Evolutionary conservation across 306 rosid species (phyloP), one percentile per base, ranked within the genome.

Genomic region (Trifolium repens): DNA sequence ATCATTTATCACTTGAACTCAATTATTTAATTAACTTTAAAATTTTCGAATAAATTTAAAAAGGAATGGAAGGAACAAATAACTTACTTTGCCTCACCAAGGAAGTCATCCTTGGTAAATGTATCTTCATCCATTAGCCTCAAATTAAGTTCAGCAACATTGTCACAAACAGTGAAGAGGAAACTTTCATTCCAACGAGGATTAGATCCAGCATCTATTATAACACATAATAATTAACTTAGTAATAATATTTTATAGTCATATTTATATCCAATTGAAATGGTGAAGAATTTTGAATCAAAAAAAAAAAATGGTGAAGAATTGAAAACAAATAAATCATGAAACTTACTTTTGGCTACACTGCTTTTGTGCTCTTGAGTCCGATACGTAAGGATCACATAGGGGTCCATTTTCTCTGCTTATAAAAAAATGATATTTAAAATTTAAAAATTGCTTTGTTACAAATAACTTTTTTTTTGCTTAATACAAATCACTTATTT

Each of bases 151-250:
- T 85, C 82, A 46, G 84, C 61, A 32, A 16, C 77, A 50, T n/a
- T 58, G 42, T 71, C 85, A 57, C 37, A 60, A 73, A 85, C 66
- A 5, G 84, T 85, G 78, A 85, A 85, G 43, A 78, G 79, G 50
- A 85, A 85, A 47, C 76, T 85, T 57, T 85, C 84, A 67, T 85
- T 78, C 84, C 88, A 85, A 39, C 26, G 19, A 5, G 88, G 79
- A 15, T 81, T 63, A 15, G 81, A 78, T 52, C 88, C 88, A 66
- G 67, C 79, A 65, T 77, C 81, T 78, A 19, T 40, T 78, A 19
- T 40, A 17, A 67, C 49, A 71, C 27, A 58, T 2, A 0, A 5
- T 26, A 16, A 8, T 5, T 37, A 9, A 55, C 22, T 27, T n/a
- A 10, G 2, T 40, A 27, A 40, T 52, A 43, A 43, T 32, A 46